phyloP scores from a whole-genome alignment of 1,284 basidiomycete genomes.

The Puccinia horiana region DNA sequence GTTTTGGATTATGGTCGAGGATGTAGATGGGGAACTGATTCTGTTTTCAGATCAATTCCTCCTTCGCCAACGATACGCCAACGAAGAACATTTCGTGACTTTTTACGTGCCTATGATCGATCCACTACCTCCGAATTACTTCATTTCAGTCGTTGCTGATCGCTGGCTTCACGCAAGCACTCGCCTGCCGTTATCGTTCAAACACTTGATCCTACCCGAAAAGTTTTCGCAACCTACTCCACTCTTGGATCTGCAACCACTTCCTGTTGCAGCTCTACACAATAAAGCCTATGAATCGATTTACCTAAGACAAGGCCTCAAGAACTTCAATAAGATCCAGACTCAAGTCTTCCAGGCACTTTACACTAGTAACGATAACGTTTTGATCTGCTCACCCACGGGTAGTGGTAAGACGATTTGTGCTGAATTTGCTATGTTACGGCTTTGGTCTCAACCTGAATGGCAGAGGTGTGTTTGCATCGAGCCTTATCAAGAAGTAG shows the following conservation, averaged over 20 bases:
- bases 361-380: conserved; percentile 92
- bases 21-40: conserved; percentile 93
- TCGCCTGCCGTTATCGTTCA: conserved; percentile 92
- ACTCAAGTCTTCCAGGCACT: conserved; percentile 98
- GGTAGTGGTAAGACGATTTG: conserved; percentile 97
- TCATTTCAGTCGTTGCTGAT: conserved; percentile 90
- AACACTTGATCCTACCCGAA: conserved; percentile 93
- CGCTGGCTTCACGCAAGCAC: conserved; percentile 95
- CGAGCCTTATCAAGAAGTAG: conserved; percentile 95
- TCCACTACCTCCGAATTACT: conserved; percentile 95
- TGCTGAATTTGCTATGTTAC: conserved; percentile 89
- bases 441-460: conserved; percentile 84
- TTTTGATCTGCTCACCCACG: conserved; percentile 92
- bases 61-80: conserved; percentile 81
- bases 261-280: conserved; percentile 85
- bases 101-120: conserved; percentile 96
- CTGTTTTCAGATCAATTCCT: conserved; percentile 92
- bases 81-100: conserved; percentile 73
- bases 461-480: conserved; percentile 88
- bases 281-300: conserved; percentile 85
- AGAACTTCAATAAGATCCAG: conserved; percentile 92
- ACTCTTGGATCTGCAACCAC: conserved; percentile 85
- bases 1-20: conserved; percentile 91
- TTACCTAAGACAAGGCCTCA: conserved; percentile 65
- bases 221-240: conserved; percentile 92